These are phyloP conservation scores for Mortierella claussenii DNA, from an alignment of 192 early-diverging fungal species.

Conservation along the genomic window DNA sequence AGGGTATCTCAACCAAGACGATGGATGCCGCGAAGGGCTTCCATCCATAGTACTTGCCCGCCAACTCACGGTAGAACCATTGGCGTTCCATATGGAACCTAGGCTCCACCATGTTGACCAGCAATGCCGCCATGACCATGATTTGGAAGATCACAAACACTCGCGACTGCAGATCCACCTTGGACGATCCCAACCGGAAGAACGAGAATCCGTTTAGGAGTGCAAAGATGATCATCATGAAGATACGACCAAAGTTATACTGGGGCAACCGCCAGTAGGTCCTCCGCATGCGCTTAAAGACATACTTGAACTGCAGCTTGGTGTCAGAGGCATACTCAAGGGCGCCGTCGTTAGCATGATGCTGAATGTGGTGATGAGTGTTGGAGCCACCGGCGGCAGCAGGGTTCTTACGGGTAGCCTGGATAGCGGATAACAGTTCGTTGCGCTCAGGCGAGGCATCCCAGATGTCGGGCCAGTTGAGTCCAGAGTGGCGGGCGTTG, in stretches of 20 bases:
- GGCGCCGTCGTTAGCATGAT: constrained; percentile 35
- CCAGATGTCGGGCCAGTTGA: constrained; percentile 85
- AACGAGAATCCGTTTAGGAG: constrained; percentile 82
- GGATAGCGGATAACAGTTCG: constrained; percentile 60
- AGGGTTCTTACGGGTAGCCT: constrained; percentile 54
- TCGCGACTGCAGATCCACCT: constrained; percentile 70
- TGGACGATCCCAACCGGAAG: constrained; percentile 66
- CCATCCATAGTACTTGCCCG: constrained; percentile 76
- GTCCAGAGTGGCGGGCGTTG: constrained; percentile 64
- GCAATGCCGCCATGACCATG: constrained; percentile 70
- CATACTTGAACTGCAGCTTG: constrained; percentile 65
- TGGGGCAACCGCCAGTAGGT: constrained; percentile 79
- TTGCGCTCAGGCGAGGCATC: constrained; percentile 61
- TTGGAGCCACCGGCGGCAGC: background rate
- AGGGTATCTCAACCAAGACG: constrained; percentile 77
- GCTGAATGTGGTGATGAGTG: background rate
- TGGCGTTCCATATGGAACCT: constrained; percentile 73
- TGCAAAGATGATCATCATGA: constrained; percentile 68
- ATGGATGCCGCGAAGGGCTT: constrained; percentile 71
- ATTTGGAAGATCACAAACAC: constrained; percentile 79
- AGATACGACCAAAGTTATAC: constrained; percentile 78
- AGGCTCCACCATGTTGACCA: constrained; percentile 78
- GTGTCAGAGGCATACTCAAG: constrained; percentile 60
- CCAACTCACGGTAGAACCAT: constrained; percentile 74
- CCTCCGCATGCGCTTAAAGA: constrained; percentile 69